Percentiles rank a stretch among this genome's conserved stretches.
Conservation (phyloP, 306 rosid species). For the Sophora flavescens region DNA sequence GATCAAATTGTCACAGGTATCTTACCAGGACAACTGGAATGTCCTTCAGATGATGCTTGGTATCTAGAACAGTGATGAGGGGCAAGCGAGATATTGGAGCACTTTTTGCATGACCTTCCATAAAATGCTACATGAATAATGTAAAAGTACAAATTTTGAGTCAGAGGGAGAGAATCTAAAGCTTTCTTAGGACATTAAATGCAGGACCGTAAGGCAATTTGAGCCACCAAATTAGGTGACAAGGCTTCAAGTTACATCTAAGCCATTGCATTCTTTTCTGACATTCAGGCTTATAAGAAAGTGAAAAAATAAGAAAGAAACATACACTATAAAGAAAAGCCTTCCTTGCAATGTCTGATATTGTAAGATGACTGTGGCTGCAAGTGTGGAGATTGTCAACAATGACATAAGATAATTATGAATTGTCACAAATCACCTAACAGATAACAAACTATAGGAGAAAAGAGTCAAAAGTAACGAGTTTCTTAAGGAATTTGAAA, state of each 20-base stretch:
- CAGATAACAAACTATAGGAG: slow-evolving; percentile 18
- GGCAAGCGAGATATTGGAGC: slow-evolving; percentile 96
- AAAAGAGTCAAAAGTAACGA: slow-evolving; percentile 24
- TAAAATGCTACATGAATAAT: slow-evolving; percentile 79
- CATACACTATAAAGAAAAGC: slow-evolving; percentile 98
- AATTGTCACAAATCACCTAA: slow-evolving; percentile 21
- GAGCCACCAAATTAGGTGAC: slow-evolving; percentile 35
- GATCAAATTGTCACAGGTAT: slow-evolving; percentile 45
- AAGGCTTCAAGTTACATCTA: slow-evolving; percentile 24
- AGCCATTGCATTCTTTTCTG: slow-evolving; percentile 26
- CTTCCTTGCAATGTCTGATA: slow-evolving; percentile 95
- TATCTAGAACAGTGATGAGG: slow-evolving; percentile 78
- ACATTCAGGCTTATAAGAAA: slow-evolving; percentile 10
- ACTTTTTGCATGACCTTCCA: slow-evolving; percentile 93
- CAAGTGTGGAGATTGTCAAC: slow-evolving; percentile 47
- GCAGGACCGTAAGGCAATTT: slow-evolving; percentile 25
- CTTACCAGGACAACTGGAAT: slow-evolving; percentile 83
- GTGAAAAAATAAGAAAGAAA: slow-evolving; percentile 37
- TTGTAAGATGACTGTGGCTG: slow-evolving; percentile 84
- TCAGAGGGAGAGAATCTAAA: slow-evolving; percentile 22
- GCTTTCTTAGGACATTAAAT: slow-evolving; percentile 22
- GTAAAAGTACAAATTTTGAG: slow-evolving; percentile 30
- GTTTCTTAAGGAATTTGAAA: slow-evolving; percentile 9
- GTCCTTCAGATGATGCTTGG: slow-evolving; percentile 89
- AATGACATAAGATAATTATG: slow-evolving; percentile 21